A percentile compares a stretch with the other conserved stretches of the same genome.
Conservation (phyloP, 441 rosid species). For the Omphalea diandra region DNA sequence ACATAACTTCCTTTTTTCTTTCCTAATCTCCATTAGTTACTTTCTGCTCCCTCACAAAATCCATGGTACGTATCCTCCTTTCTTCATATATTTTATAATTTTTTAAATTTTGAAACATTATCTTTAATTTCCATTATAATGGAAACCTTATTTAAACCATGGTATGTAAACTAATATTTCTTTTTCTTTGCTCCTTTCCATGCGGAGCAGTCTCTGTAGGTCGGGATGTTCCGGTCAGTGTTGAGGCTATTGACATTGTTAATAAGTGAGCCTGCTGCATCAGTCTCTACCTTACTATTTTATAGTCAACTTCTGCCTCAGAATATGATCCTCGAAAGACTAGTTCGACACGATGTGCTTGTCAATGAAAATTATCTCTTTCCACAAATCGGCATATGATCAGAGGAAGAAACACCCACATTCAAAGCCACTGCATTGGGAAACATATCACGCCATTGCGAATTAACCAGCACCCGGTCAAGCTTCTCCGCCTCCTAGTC, state of each 20-base stretch:
- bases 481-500: no score
- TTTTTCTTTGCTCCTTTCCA: not conserved
- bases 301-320: constrained; percentile 55
- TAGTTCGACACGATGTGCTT: constrained; percentile 44
- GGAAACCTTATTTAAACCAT: no score
- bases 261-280: constrained; percentile 36
- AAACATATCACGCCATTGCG: no score
- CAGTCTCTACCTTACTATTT: constrained; percentile 46
- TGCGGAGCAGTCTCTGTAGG: constrained; percentile 35
- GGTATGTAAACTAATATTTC: not conserved
- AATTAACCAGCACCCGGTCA: no score
- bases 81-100: not conserved
- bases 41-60: not conserved
- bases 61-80: constrained; percentile 30
- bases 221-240: constrained; percentile 46
- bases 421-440: no score
- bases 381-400: no score
- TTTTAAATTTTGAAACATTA: no score
- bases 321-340: constrained; percentile 30
- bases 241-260: constrained; percentile 38
- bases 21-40: not conserved
- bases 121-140: no score
- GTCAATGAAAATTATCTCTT: constrained; percentile 37
- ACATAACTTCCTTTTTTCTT: not conserved
- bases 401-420: no score